Conservation (phyloP, 306 rosid genomes). For the Cyclanthera cordifolia region DNA sequence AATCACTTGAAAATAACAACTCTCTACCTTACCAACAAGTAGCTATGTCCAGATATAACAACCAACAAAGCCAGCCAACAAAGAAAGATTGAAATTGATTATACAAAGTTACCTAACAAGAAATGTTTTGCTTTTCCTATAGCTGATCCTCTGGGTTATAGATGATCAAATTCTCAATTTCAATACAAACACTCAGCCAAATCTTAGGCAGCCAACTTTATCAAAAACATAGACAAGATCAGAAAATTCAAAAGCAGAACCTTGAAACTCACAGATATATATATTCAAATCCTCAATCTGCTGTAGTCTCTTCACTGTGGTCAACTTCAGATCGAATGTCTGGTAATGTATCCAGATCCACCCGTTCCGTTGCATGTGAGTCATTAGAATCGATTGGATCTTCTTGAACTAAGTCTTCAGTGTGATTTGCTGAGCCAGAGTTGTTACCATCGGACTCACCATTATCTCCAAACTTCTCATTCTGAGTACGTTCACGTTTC, state of each 20-base stretch:
- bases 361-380: constrained; percentile 31
- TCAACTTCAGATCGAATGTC: constrained; percentile 42
- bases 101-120: constrained; percentile 4
- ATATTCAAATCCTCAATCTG: constrained; percentile 32
- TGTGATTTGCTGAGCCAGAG: constrained; percentile 26
- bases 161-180: too few species aligned
- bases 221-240: neutral
- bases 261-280: constrained; percentile 9
- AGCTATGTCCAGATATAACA: neutral
- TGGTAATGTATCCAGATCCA: constrained; percentile 60
- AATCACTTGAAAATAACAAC: neutral
- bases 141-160: neutral
- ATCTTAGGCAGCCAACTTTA: too few species aligned
- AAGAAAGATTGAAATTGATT: constrained; percentile 10
- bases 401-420: constrained; percentile 29
- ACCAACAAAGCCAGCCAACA: constrained; percentile 4
- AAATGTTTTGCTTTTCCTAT: neutral
- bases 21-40: neutral
- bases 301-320: constrained; percentile 44
- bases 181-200: too few species aligned
- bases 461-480: constrained; percentile 27
- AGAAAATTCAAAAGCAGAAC: constrained; percentile 7
- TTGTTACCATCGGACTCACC: constrained; percentile 20
- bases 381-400: constrained; percentile 64
- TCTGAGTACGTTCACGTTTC: constrained; percentile 24